Conservation (phyloP, 2,329 filamentous ascomycete species). For the Alternaria sp. region DNA sequence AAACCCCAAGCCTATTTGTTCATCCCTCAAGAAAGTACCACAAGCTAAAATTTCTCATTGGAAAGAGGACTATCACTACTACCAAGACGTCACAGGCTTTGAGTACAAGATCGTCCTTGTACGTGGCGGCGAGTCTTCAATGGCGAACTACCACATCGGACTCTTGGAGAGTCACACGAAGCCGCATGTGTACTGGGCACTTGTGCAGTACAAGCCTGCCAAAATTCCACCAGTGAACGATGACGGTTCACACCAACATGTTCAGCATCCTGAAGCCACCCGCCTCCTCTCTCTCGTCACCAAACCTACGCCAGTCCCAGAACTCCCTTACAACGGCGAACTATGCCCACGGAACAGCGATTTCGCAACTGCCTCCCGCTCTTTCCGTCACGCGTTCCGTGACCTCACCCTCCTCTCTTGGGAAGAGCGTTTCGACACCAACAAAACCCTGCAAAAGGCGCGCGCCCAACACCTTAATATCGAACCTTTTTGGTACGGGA, state of each 20-base stretch:
- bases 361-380: constrained; percentile 45
- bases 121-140: constrained; percentile 59
- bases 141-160: constrained; percentile 61
- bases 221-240: neutral
- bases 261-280: constrained; percentile 10
- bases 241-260: neutral
- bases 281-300: constrained; percentile 27
- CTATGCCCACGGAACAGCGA: constrained; percentile 41
- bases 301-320: constrained; percentile 2
- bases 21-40: neutral
- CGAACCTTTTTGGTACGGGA: constrained; percentile 42
- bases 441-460: constrained; percentile 27
- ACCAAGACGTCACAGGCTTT: constrained; percentile 69
- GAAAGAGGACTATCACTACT: constrained; percentile 65
- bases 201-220: constrained; percentile 37
- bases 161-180: constrained; percentile 45
- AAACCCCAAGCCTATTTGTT: neutral
- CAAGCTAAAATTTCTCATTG: constrained; percentile 48
- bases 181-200: constrained; percentile 42
- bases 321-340: constrained; percentile 27
- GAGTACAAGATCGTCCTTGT: constrained; percentile 69
- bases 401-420: constrained; percentile 52
- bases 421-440: constrained; percentile 51
- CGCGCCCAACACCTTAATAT: constrained; percentile 21
- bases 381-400: constrained; percentile 52